Evolutionary conservation across 306 rosid species (phyloP).

Genomic region (Luffa acutangula): DNA sequence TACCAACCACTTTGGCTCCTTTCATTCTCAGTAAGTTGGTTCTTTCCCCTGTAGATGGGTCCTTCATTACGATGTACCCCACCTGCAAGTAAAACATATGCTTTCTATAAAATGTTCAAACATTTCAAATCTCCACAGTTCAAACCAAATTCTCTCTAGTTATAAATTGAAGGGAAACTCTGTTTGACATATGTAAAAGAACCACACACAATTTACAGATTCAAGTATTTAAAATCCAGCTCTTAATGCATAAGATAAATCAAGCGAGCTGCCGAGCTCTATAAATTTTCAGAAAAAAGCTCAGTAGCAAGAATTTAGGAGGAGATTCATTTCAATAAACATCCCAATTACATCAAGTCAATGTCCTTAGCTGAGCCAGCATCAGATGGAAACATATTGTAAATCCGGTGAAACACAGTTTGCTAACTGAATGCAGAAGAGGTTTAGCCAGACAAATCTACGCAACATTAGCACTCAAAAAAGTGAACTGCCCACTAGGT

Average conservation of each 20-base stretch:
- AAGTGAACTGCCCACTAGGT: not conserved
- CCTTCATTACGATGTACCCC: constrained; percentile 80
- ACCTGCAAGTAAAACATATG: constrained; percentile 37
- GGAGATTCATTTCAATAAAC: not conserved
- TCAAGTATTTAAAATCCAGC: not conserved
- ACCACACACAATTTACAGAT: not conserved
- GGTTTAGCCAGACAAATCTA: not conserved
- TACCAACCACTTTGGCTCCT: constrained; percentile 77
- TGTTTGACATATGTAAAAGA: not conserved
- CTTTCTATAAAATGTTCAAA: not conserved
- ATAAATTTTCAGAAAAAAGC: not conserved
- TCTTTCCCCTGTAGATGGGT: constrained; percentile 52
- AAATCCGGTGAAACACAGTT: not conserved
- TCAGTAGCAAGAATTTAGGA: not conserved
- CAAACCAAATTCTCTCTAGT: not conserved
- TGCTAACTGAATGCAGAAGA: not conserved
- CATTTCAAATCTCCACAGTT: not conserved
- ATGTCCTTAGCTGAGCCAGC: not conserved
- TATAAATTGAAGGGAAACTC: not conserved
- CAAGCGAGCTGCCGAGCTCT: not conserved
- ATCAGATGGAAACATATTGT: not conserved
- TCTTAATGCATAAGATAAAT: not conserved
- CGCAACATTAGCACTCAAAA: not conserved
- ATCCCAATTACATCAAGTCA: not conserved
- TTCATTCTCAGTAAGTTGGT: constrained; percentile 64